Percentiles rank a stretch among this genome's conserved stretches.
Evolutionary conservation across 2,329 filamentous ascomycete genomes (phyloP).

Genomic region (Cladobotryum mycophilum): DNA sequence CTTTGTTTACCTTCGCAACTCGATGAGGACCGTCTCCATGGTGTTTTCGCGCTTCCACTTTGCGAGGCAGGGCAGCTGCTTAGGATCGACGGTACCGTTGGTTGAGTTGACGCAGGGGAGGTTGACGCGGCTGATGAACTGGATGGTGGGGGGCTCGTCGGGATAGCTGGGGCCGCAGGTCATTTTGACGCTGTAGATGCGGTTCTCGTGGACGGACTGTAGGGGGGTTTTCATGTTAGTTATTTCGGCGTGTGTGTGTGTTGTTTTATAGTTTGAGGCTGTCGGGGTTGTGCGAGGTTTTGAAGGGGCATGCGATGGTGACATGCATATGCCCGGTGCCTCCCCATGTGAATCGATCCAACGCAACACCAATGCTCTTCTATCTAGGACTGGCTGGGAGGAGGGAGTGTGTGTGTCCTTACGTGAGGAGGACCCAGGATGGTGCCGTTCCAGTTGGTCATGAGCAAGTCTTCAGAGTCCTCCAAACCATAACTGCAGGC

Average conservation of each 20-base stretch:
- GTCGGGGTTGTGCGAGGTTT: background rate
- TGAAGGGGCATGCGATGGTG: background rate
- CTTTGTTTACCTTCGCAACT: slow-evolving; percentile 61
- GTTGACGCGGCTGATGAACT: slow-evolving; percentile 92
- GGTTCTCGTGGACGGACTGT: slow-evolving; percentile 93
- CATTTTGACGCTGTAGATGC: slow-evolving; percentile 97
- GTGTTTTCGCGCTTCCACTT: slow-evolving; percentile 92
- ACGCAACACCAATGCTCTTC: too few species aligned
- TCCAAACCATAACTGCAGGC: slow-evolving; percentile 95
- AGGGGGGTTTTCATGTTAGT: background rate
- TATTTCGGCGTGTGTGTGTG: background rate
- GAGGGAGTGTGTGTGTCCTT: slow-evolving; percentile 17
- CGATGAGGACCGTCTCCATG: slow-evolving; percentile 89
- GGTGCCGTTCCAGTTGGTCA: slow-evolving; percentile 98
- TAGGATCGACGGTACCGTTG: slow-evolving; percentile 78
- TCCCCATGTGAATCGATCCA: background rate
- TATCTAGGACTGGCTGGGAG: background rate
- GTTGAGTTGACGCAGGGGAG: slow-evolving; percentile 83
- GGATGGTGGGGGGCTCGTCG: slow-evolving; percentile 78
- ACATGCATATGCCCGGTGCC: background rate
- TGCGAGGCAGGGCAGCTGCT: slow-evolving; percentile 75
- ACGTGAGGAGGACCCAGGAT: slow-evolving; percentile 96
- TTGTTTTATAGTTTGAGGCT: background rate
- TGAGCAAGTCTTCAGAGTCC: slow-evolving; percentile 87
- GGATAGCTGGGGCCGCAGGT: slow-evolving; percentile 89